phyloP scores from a whole-genome alignment of 768 basidiomycete genomes.

The Pisolithus tinctorius region DNA sequence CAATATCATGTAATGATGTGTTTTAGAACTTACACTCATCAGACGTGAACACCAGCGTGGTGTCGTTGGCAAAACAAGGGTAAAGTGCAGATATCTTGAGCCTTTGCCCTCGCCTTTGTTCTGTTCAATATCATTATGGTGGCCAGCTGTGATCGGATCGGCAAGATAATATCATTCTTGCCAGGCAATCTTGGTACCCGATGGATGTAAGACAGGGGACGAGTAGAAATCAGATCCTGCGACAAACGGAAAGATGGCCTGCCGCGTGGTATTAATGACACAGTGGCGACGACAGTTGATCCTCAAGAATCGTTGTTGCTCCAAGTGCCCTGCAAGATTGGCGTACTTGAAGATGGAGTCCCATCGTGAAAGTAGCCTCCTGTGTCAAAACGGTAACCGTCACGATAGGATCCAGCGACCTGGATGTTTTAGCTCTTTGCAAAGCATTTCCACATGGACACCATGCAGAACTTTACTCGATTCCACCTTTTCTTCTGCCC shows the following conservation, averaged over 20 bases:
- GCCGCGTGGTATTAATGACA: conserved; percentile 43
- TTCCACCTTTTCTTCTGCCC: too few species aligned
- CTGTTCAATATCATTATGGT: conserved; percentile 31
- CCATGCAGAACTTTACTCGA: too few species aligned
- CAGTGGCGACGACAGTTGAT: conserved; percentile 53
- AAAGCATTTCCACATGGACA: too few species aligned
- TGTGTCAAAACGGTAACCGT: too few species aligned
- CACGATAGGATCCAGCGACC: too few species aligned
- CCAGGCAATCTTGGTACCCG: conserved; percentile 55
- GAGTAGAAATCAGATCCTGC: conserved; percentile 70
- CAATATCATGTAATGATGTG: conserved; percentile 48
- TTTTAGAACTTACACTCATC: conserved; percentile 60
- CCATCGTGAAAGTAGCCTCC: too few species aligned
- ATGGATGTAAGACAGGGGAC: conserved; percentile 50
- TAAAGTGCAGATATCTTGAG: conserved; percentile 47
- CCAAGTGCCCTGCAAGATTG: conserved; percentile 53
- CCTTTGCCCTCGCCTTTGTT: conserved; percentile 42
- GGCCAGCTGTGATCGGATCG: conserved; percentile 29
- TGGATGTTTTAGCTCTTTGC: too few species aligned
- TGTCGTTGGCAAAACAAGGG: conserved; percentile 53
- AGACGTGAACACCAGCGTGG: conserved; percentile 53
- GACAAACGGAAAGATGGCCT: conserved; percentile 39
- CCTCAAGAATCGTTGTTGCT: conserved; percentile 54
- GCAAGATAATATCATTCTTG: conserved; percentile 64
- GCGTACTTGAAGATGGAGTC: conserved; percentile 47